phyloP scores from a whole-genome alignment of 129 eudicot species.

The Flaveria trinervia region DNA sequence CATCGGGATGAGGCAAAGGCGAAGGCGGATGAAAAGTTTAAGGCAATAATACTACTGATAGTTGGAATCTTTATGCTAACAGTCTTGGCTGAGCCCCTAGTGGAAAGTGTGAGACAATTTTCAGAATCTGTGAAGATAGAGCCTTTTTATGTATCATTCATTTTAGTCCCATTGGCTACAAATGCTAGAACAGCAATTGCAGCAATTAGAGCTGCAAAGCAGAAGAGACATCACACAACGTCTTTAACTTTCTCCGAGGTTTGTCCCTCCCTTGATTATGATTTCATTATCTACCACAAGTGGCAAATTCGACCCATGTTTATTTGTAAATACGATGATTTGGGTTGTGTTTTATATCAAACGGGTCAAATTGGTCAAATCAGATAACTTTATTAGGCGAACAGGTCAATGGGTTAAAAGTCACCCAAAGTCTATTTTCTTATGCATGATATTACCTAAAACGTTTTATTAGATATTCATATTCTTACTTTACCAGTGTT shows the following conservation, averaged over 20 bases:
- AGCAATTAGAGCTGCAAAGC: constrained; percentile 44
- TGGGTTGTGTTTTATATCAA: neutral
- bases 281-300: neutral
- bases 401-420: neutral
- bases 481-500: too few species aligned
- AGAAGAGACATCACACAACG: constrained; percentile 42
- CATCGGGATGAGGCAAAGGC: constrained; percentile 44
- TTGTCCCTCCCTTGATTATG: constrained; percentile 8
- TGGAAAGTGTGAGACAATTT: constrained; percentile 46
- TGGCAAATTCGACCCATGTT: neutral
- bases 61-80: constrained; percentile 48
- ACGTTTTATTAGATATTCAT: too few species aligned
- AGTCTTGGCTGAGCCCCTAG: constrained; percentile 58
- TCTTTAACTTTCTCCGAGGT: constrained; percentile 76
- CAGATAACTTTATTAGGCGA: neutral
- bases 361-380: neutral
- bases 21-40: constrained; percentile 6
- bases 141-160: constrained; percentile 55
- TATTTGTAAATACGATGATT: too few species aligned
- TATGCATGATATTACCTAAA: too few species aligned
- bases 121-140: constrained; percentile 46
- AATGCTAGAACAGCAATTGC: constrained; percentile 59
- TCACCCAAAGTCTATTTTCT: too few species aligned
- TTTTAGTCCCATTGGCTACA: constrained; percentile 62
- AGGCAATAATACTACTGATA: constrained; percentile 48